phyloP scores from a whole-genome alignment of 2,329 filamentous ascomycete genomes.

The Botrytis tulipae region DNA sequence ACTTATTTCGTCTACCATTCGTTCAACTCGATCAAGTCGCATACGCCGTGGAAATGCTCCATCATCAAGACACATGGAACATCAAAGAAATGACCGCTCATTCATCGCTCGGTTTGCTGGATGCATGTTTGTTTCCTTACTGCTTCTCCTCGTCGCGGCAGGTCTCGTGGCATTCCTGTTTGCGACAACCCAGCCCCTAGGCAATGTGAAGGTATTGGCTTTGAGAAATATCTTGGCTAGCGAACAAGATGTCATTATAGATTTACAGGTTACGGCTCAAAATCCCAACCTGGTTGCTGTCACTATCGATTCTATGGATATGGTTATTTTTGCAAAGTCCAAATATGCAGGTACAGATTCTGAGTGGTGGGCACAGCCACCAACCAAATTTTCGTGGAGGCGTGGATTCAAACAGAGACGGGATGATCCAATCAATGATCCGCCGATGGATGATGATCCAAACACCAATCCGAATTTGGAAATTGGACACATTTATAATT shows the following conservation, averaged over 20 bases:
- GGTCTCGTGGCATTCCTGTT: slow-evolving; percentile 86
- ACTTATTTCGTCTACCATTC: slow-evolving; percentile 60
- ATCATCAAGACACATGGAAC: slow-evolving; percentile 69
- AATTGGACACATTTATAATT: slow-evolving; percentile 81
- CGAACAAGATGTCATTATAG: slow-evolving; percentile 92
- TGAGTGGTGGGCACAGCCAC: slow-evolving; percentile 53
- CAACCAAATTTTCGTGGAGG: slow-evolving; percentile 34
- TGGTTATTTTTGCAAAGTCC: slow-evolving; percentile 93
- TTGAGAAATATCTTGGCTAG: slow-evolving; percentile 90
- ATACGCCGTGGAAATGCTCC: slow-evolving; percentile 53
- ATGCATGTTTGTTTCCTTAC: slow-evolving; percentile 78
- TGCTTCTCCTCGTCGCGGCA: slow-evolving; percentile 79
- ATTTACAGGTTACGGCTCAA: slow-evolving; percentile 80
- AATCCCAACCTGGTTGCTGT: slow-evolving; percentile 94
- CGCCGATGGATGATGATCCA: slow-evolving; percentile 55
- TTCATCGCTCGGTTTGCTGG: slow-evolving; percentile 75
- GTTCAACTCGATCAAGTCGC: slow-evolving; percentile 58
- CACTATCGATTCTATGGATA: slow-evolving; percentile 78
- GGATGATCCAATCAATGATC: slow-evolving; percentile 38
- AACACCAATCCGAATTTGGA: slow-evolving; percentile 78
- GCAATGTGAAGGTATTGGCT: slow-evolving; percentile 72
- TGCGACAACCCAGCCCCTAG: slow-evolving; percentile 83
- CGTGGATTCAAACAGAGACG: slow-evolving; percentile 33
- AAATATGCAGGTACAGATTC: slow-evolving; percentile 72
- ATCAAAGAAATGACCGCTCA: slow-evolving; percentile 62